Percentiles rank a stretch among this genome's conserved stretches.
phyloP scores from a whole-genome alignment of 1,139 yeast genomes.

The Magnusiomyces paraingens region DNA sequence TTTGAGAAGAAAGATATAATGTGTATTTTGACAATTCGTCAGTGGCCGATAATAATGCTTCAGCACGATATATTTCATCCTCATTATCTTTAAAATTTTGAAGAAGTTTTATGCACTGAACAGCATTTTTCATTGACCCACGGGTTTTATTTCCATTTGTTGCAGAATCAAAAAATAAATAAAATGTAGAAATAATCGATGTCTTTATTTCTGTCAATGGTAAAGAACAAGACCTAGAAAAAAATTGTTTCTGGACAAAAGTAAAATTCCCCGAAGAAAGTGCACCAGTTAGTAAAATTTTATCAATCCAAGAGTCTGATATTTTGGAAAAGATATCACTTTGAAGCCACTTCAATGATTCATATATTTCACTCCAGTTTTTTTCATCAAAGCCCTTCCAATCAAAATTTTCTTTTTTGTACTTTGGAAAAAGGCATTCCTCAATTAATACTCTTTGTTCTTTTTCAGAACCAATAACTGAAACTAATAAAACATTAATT shows the following conservation, averaged over 20 bases:
- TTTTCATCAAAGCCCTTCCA: slow-evolving; percentile 8
- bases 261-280: slow-evolving; percentile 18
- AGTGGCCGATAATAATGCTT: slow-evolving; percentile 26
- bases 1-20: slow-evolving; percentile 25
- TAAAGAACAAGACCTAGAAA: neutral
- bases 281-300: slow-evolving; percentile 15
- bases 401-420: neutral
- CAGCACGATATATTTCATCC: slow-evolving; percentile 8
- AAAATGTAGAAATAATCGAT: slow-evolving; percentile 22
- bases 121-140: slow-evolving; percentile 30
- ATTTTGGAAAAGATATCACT: slow-evolving; percentile 16
- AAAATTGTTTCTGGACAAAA: slow-evolving; percentile 18
- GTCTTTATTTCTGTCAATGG: slow-evolving; percentile 6
- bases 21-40: slow-evolving; percentile 28
- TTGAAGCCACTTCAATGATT: slow-evolving; percentile 17
- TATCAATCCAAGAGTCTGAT: slow-evolving; percentile 20
- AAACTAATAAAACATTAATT: slow-evolving; percentile 11
- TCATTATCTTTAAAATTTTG: slow-evolving; percentile 3
- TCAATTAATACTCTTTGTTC: slow-evolving; percentile 14
- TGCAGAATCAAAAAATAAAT: slow-evolving; percentile 29
- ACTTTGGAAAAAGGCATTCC: slow-evolving; percentile 6
- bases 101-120: slow-evolving; percentile 22
- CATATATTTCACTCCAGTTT: slow-evolving; percentile 8
- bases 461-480: slow-evolving; percentile 15
- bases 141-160: slow-evolving; percentile 29